Percentiles rank a stretch among this genome's conserved stretches.
Evolutionary conservation across 371 early-diverging fungal species (phyloP).

Genomic region (Polyrhizophydium stewartii): DNA sequence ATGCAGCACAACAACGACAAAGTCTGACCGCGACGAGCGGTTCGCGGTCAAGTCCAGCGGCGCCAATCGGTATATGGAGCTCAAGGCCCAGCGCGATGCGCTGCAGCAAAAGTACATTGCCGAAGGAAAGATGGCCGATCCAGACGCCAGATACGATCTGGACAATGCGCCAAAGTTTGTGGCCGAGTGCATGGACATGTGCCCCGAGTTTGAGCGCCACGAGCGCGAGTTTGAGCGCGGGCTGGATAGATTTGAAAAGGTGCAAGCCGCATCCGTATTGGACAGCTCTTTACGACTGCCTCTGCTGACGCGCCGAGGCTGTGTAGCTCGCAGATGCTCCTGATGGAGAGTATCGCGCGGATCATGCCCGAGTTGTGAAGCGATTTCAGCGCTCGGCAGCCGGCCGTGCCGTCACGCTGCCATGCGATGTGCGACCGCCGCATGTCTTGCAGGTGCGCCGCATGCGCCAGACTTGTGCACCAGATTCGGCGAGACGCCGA

Average conservation of each 20-base stretch:
- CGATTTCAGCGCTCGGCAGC: constrained; percentile 84
- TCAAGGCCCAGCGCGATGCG: constrained; percentile 29
- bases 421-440: constrained; percentile 88
- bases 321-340: background rate
- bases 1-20: too few relatives aligned
- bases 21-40: background rate
- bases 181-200: constrained; percentile 83
- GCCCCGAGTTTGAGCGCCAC: constrained; percentile 85
- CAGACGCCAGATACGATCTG: constrained; percentile 46
- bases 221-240: constrained; percentile 76
- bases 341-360: constrained; percentile 25
- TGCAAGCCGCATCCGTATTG: constrained; percentile 15
- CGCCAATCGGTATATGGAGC: constrained; percentile 3
- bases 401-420: constrained; percentile 80
- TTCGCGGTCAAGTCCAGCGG: background rate
- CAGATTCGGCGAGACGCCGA: background rate
- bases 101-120: constrained; percentile 30
- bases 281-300: background rate
- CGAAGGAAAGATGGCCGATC: constrained; percentile 57
- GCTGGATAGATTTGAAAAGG: constrained; percentile 71
- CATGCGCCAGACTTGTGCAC: background rate
- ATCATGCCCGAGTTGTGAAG: constrained; percentile 74
- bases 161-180: constrained; percentile 66
- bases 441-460: constrained; percentile 49
- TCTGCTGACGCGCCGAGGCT: background rate